Evolutionary conservation across 192 early-diverging fungal genomes (phyloP).

Genomic region (Backusella parvicylindrica): DNA sequence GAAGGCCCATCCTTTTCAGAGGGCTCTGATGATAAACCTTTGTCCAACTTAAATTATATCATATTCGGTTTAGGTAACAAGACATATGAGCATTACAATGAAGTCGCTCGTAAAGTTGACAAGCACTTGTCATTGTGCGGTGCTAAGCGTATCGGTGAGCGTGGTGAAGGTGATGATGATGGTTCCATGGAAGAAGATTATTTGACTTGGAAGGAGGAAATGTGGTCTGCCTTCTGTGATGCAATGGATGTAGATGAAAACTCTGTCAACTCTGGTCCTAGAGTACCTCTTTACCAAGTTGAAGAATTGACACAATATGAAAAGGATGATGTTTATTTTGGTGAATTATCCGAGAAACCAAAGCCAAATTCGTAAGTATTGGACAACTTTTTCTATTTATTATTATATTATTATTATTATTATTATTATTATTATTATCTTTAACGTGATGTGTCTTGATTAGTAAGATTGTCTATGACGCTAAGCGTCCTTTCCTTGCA

Average conservation of each 20-base stretch:
- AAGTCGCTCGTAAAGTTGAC: slow-evolving; percentile 70
- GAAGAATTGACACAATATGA: slow-evolving; percentile 35
- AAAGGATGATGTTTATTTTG: slow-evolving; percentile 43
- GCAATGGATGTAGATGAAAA: slow-evolving; percentile 67
- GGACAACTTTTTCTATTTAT: not conserved
- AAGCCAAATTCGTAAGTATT: not conserved
- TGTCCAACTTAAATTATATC: slow-evolving; percentile 57
- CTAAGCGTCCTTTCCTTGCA: slow-evolving; percentile 83
- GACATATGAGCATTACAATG: slow-evolving; percentile 91
- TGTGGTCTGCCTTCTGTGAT: slow-evolving; percentile 72
- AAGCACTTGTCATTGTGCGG: slow-evolving; percentile 67
- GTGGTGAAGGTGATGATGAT: slow-evolving; percentile 98
- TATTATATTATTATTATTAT: not conserved
- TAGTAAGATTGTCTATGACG: slow-evolving; percentile 66
- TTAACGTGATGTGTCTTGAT: not conserved
- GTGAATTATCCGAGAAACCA: slow-evolving; percentile 44
- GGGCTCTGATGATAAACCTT: slow-evolving; percentile 53
- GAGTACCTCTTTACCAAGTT: slow-evolving; percentile 46
- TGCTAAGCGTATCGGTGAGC: slow-evolving; percentile 70
- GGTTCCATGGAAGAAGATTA: slow-evolving; percentile 95
- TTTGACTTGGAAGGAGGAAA: slow-evolving; percentile 87
- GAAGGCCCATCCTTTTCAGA: slow-evolving; percentile 68
- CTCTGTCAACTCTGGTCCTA: slow-evolving; percentile 10
- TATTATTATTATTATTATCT: not conserved
- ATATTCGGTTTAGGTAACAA: slow-evolving; percentile 86